Evolutionary conservation across 1,284 basidiomycete genomes (phyloP), one percentile per base, ranked within the genome.

Genomic region (Boletellus deceptivus): DNA sequence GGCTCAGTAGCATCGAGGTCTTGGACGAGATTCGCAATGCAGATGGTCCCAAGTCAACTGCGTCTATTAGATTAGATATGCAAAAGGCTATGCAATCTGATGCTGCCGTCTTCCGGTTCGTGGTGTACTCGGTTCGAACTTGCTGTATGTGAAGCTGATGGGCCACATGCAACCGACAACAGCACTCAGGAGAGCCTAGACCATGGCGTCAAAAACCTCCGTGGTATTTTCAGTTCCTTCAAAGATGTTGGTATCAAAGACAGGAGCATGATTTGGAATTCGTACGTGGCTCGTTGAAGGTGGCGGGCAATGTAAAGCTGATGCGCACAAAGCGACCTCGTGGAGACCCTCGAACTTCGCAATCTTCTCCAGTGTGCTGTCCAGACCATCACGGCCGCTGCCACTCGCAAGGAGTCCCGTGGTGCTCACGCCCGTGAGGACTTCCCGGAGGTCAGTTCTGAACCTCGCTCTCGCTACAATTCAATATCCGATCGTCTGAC

Each of bases 201-300:
- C 63, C 86, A 96, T 64, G 97, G 97, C 75, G 92, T 97, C 38
- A 62, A 80, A 70, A 94, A 93, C 76, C 80, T 99, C 68, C 80
- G 80, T 56, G 77, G 83, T 51, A 93, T 98, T 59, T 95, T 92
- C 78, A 83, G 88, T 64, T 89, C 81, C 68, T 99, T 86, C 74
- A 81, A 89, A 60, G 82, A 97, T 47, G 89, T 99, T 60, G 91
- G 93, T 55, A 91, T 98, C 76, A 96, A 96, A 78, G 97, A 99
- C 74, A 83, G 96, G 67, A 93, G 90, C 70, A 91, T 98, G 93
- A 97, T 99, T 74, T 98, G 96, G 97, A 97, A 97, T 76, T 91
- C 91, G 91, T 94, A 56, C 56, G 84, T 75, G 17, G 37, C 41
- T 40, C 44, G 25, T 50, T 33, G 18, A 31, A 24, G 22, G 29